Evolutionary conservation across 2,329 filamentous ascomycete genomes (phyloP), one percentile per base, ranked within the genome.

Genomic region (Colletotrichum horii): DNA sequence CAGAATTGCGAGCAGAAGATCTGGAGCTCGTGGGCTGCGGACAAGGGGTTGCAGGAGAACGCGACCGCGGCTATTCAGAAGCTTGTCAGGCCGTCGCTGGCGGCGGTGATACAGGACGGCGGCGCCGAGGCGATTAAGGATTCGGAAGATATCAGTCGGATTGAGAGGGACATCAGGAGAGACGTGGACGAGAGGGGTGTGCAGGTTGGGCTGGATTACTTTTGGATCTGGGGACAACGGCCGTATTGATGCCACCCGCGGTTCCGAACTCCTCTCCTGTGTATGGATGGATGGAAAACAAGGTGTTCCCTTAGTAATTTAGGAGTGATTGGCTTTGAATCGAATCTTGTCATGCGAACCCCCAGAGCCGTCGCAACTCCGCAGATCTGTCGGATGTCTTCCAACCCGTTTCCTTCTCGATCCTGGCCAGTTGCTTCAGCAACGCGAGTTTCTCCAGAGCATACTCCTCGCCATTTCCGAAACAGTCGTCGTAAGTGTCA

Each of bases 401-500:
- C 75, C 75, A 76, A 9, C 75, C 75, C 16, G 71, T 76, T 30
- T 62, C 66, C 24, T 55, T 65, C 32, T 76, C 75, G 36, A 76
- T 76, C n/a, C 34, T 52, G 19, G 71, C 61, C 16, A 76, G 32
- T 22, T 76, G 75, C 56, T 70, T 70, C n/a, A 76, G 60, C 14
- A 76, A 26, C 6, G 66, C 71, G 8, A 71, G 6, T 43, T 71
- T 76, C 30, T 76, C 70, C n/a, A 72, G 14, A 2, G 58, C 69
- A 65, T 38, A 66, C 24, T 66, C 66, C 38, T 28, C 24, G 12
- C 28, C 67, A n/a, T 34, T n/a, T 22, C 16, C 58, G 19, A 65
- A 43, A 22, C 32, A 65, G n/a, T 43, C 22, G 19, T 38, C 61
- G 34, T 65, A 65, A 38, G 34, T 26, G 16, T 16, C 36, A 11